These are phyloP conservation scores for Nitzschia inconspicua DNA, from an alignment of 108 stramenopile species.

Conservation along the genomic window DNA sequence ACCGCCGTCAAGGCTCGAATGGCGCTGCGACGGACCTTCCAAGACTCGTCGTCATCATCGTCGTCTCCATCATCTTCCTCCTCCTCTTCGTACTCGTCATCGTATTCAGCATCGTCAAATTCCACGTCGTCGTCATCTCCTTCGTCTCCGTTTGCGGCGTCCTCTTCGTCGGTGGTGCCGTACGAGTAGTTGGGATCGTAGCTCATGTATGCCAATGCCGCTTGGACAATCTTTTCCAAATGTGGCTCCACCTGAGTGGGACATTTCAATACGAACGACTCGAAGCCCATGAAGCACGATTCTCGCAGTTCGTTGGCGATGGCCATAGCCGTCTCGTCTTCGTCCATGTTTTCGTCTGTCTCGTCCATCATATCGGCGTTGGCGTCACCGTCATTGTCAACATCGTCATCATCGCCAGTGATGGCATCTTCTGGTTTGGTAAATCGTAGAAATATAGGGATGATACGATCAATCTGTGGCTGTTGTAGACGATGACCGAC, in stretches of 20 bases:
- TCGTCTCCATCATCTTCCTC: conserved; percentile 68
- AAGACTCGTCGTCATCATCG: conserved; percentile 95
- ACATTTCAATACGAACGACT: conserved; percentile 91
- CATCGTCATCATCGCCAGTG: conserved; percentile 73
- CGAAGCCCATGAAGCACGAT: conserved; percentile 95
- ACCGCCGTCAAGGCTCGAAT: conserved; percentile 73
- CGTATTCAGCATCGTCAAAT: conserved; percentile 71
- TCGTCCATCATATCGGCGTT: conserved; percentile 44
- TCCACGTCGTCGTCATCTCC: conserved; percentile 50
- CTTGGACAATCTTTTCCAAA: conserved; percentile 70
- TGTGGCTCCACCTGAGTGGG: conserved; percentile 92
- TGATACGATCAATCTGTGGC: conserved; percentile 88
- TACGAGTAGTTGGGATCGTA: conserved; percentile 98
- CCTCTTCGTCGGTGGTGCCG: conserved; percentile 85
- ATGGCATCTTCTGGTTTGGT: conserved; percentile 83
- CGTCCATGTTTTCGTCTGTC: conserved; percentile 34
- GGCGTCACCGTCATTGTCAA: conserved; percentile 61
- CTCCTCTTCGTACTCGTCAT: conserved; percentile 71
- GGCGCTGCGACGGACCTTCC: conserved; percentile 94
- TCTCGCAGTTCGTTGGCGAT: conserved; percentile 91
- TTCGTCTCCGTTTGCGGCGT: conserved; percentile 38
- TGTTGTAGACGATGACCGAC: conserved; percentile 83
- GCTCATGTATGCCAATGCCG: conserved; percentile 85
- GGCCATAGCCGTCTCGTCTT: conserved; percentile 47
- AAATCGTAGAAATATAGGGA: conserved; percentile 92